Percentiles rank a stretch among this genome's conserved stretches.
These are phyloP conservation scores for Sisymbrium irio DNA, from an alignment of 345 rosid genomes.

Conservation along the genomic window DNA sequence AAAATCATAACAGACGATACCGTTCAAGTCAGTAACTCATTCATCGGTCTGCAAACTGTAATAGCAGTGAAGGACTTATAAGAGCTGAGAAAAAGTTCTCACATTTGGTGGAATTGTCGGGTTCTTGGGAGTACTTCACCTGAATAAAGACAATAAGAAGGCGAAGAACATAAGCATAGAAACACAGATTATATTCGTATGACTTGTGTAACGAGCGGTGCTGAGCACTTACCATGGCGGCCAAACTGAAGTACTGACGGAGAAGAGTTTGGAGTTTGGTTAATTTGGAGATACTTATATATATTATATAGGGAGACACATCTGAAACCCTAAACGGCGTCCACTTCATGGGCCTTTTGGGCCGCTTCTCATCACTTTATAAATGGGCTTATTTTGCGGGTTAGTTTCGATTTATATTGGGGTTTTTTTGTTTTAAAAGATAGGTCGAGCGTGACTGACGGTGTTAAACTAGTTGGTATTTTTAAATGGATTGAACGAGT, in stretches of 20 bases:
- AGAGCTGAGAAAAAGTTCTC: not conserved
- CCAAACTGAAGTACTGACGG: not conserved
- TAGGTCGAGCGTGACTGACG: too few species aligned
- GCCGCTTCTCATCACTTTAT: not conserved
- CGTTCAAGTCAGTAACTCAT: not conserved
- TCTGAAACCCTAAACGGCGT: conserved; percentile 24
- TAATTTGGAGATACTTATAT: not conserved
- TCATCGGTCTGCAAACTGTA: not conserved
- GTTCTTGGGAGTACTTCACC: conserved; percentile 98
- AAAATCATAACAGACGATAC: not conserved
- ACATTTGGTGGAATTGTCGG: conserved; percentile 94
- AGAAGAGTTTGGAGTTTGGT: not conserved
- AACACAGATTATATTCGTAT: not conserved
- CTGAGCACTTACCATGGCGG: conserved; percentile 25
- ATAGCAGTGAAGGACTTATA: not conserved
- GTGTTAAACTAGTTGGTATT: too few species aligned
- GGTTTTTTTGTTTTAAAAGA: too few species aligned
- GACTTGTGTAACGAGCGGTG: not conserved
- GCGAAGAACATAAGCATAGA: not conserved
- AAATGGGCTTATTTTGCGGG: not conserved
- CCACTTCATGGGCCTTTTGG: conserved; percentile 1
- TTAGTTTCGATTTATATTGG: not conserved
- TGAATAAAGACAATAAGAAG: not conserved
- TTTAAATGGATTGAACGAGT: too few species aligned
- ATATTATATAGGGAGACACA: not conserved